Percentiles rank a stretch among this genome's conserved stretches.
Conservation (phyloP, 345 rosid genomes). For the Arabidopsis suecica region DNA sequence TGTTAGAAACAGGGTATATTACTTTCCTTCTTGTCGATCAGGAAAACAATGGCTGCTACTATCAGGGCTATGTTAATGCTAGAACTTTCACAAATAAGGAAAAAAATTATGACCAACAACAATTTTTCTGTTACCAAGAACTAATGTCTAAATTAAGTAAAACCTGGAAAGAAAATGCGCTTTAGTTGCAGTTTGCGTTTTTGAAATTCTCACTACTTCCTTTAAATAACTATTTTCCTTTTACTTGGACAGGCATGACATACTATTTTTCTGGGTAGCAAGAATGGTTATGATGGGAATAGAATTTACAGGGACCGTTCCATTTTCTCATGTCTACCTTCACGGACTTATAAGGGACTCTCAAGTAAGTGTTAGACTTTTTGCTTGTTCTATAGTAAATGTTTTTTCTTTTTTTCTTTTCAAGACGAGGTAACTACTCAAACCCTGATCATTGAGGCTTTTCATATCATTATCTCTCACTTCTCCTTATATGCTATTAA, state of each 20-base stretch:
- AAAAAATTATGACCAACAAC: conserved; percentile 22
- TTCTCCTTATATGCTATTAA: conserved; percentile 5
- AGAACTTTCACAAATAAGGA: neutral
- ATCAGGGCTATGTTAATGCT: conserved; percentile 27
- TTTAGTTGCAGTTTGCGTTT: conserved; percentile 6
- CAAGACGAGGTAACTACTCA: neutral
- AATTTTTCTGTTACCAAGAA: conserved; percentile 16
- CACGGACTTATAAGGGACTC: conserved; percentile 97
- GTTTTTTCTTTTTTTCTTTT: neutral
- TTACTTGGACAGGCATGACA: conserved; percentile 89
- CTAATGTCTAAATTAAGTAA: conserved; percentile 10
- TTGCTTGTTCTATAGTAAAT: conserved; percentile 18
- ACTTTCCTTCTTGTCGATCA: conserved; percentile 19
- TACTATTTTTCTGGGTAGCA: conserved; percentile 99
- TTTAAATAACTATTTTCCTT: conserved; percentile 25
- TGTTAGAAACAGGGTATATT: conserved; percentile 94
- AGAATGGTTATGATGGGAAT: conserved; percentile 99
- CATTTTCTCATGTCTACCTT: conserved; percentile 87
- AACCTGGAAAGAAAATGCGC: conserved; percentile 21
- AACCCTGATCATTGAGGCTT: neutral
- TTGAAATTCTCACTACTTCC: conserved; percentile 11
- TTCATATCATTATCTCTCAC: conserved; percentile 6
- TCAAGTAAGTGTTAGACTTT: conserved; percentile 56
- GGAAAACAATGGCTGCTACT: conserved; percentile 24
- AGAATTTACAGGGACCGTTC: conserved; percentile 93